phyloP scores from a whole-genome alignment of 140 eudicot species.

The Stevia rebaudiana region DNA sequence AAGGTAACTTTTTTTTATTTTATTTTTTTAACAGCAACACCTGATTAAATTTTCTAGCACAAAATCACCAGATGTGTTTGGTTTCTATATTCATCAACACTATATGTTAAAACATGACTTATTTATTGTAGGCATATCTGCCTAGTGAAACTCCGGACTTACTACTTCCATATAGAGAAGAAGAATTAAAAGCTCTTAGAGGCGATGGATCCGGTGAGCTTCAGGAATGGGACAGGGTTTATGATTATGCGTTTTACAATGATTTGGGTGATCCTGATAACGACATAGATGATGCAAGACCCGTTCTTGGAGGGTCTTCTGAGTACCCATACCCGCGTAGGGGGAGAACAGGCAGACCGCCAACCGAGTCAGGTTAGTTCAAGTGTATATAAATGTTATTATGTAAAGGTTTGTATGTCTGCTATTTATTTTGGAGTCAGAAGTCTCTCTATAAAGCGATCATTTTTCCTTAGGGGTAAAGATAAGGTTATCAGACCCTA shows the following conservation, averaged over 20 bases:
- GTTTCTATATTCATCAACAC: not conserved
- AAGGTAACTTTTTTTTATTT: conserved; percentile 25
- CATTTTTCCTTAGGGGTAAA: no score
- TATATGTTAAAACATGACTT: not conserved
- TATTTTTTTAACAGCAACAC: not conserved
- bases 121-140: conserved; percentile 46
- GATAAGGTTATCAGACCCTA: no score
- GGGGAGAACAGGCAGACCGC: conserved; percentile 58
- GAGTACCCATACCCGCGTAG: conserved; percentile 79
- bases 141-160: conserved; percentile 65
- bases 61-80: not conserved
- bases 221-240: conserved; percentile 69
- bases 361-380: conserved; percentile 36
- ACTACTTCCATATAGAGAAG: conserved; percentile 46
- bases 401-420: not conserved
- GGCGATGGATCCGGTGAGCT: conserved; percentile 54
- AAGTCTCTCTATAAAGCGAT: no score
- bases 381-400: not conserved
- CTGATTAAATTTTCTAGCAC: no score
- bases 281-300: conserved; percentile 38
- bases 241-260: conserved; percentile 69
- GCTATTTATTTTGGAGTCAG: no score
- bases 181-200: conserved; percentile 49
- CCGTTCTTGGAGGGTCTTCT: conserved; percentile 61
- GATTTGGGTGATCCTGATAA: conserved; percentile 72